Evolutionary conservation across 768 basidiomycete species (phyloP), one percentile per base, ranked within the genome.

Genomic region (Podaxis sp.): DNA sequence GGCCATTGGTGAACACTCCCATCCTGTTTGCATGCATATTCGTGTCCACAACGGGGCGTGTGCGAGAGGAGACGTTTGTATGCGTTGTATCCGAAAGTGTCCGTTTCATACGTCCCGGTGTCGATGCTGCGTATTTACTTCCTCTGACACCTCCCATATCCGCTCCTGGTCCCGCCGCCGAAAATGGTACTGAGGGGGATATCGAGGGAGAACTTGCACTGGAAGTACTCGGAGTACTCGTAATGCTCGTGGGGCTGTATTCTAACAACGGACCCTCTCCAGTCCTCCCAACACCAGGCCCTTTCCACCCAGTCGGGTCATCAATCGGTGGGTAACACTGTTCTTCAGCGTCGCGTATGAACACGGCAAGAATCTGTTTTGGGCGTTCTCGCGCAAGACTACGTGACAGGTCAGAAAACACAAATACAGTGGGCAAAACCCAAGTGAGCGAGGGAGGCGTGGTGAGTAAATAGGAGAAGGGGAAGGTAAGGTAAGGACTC

Each of bases 261-360:
- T 33, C 41, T 29, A 55, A 33, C 13, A 46, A 12, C 27, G 50
- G 43, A 9, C 61, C 58, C 22, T 64, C 69, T 5, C 71, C 71
- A 33, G 74, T 65, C 6, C 40, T 50, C 24, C 54, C 54, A 36
- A 71, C 68, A 27, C 70, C 73, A 36, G 76, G 65, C 8, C 72
- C 71, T 37, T 72, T 76, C 75, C 68, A 72, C 13, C 89, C 91
- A 0, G 85, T 91, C 0, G 91, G 89, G 66, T 92, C 89, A 2
- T 82, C 80, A 5, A 91, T 73, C 0, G 79, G 74, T 2, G 77
- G 73, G 1, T 66, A 66, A 2, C 66, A 66, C 13, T 65, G 55
- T 15, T 68, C 75, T 49, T 80, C 78, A 13, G 88, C 91, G 67
- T 96, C 91, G 22, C 96, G 84, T 47, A 98, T 86, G 74, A 93